These are phyloP conservation scores for Talaromyces verruculosus DNA, from an alignment of 2,329 filamentous ascomycete genomes.

Conservation along the genomic window DNA sequence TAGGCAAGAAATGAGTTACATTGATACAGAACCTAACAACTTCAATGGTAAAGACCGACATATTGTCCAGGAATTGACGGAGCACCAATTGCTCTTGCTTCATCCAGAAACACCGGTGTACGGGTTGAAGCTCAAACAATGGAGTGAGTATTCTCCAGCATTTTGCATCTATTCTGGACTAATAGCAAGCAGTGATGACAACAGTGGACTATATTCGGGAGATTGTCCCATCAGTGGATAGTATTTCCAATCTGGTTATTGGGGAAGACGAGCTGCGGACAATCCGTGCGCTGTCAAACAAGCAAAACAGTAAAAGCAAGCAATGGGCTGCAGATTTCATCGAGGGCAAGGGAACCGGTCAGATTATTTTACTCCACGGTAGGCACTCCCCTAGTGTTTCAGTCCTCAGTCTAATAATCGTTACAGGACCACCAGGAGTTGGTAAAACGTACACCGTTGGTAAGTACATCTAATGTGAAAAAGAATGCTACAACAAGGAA, in stretches of 20 bases:
- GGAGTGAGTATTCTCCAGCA: background rate
- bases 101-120: background rate
- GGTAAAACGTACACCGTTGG: conserved; percentile 8
- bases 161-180: background rate
- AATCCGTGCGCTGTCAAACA: conserved; percentile 10
- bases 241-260: conserved; percentile 4
- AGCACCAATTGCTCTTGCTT: conserved; percentile 2
- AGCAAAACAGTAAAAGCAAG: background rate
- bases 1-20: background rate
- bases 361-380: conserved; percentile 11
- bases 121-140: conserved; percentile 6
- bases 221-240: background rate
- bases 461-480: background rate
- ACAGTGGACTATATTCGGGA: background rate
- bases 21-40: background rate
- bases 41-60: background rate
- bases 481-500: background rate
- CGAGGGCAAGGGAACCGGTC: conserved; percentile 6
- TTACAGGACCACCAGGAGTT: background rate
- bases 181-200: background rate
- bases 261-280: background rate
- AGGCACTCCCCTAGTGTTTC: background rate
- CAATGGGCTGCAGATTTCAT: conserved; percentile 14
- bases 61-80: background rate
- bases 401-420: background rate